These are phyloP conservation scores for Ceratobasidium sp. DNA, from an alignment of 1,284 basidiomycete genomes.

Conservation along the genomic window DNA sequence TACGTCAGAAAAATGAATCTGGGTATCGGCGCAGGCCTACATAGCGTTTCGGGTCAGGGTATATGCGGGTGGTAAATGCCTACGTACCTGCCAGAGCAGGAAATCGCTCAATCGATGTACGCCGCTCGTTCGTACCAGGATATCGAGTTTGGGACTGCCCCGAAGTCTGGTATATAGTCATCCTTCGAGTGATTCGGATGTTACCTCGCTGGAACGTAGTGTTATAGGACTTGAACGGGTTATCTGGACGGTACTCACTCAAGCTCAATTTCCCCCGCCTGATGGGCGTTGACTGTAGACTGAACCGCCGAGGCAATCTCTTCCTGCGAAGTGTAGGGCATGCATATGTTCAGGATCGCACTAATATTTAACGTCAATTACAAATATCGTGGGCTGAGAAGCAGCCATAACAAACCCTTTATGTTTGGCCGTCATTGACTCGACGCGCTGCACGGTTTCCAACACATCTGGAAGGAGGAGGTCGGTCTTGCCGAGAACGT, in stretches of 20 bases:
- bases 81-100: constrained; percentile 89
- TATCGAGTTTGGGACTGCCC: constrained; percentile 83
- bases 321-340: constrained; percentile 91
- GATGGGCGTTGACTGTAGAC: constrained; percentile 59
- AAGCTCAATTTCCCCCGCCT: constrained; percentile 52
- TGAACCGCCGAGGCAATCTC: constrained; percentile 86
- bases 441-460: constrained; percentile 73
- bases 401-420: constrained; percentile 59
- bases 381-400: background rate
- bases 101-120: constrained; percentile 92
- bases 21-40: constrained; percentile 69
- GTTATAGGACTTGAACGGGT: constrained; percentile 35
- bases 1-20: constrained; percentile 84
- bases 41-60: background rate
- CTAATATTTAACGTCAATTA: constrained; percentile 56
- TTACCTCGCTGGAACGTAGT: constrained; percentile 57
- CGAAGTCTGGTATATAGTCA: constrained; percentile 70
- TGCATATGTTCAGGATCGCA: constrained; percentile 91
- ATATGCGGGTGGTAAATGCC: background rate
- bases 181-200: constrained; percentile 67
- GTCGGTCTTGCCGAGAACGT: constrained; percentile 78
- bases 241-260: constrained; percentile 47
- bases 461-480: constrained; percentile 80
- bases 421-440: constrained; percentile 80
- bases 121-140: constrained; percentile 91